Evolutionary conservation across 1,284 basidiomycete genomes (phyloP).

Genomic region (Cryptococcus amylolentus): DNA sequence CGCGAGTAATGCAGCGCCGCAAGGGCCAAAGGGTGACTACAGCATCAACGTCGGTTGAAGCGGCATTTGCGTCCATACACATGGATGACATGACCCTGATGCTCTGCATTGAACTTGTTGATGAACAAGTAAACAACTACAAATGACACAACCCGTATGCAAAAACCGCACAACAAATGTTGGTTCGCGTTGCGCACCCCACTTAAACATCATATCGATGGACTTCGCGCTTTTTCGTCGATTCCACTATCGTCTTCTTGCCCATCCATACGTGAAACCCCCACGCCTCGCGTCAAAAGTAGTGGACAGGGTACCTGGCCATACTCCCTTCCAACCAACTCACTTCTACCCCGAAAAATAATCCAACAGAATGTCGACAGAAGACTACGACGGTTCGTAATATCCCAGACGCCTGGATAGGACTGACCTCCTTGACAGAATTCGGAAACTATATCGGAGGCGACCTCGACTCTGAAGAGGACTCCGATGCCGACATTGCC

Average conservation of each 20-base stretch:
- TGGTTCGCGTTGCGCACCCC: no score
- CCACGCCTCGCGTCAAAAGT: background rate
- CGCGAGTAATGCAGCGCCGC: no score
- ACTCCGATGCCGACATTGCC: constrained; percentile 39
- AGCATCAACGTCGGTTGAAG: no score
- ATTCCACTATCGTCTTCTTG: background rate
- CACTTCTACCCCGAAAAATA: background rate
- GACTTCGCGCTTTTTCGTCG: background rate
- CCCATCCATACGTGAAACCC: background rate
- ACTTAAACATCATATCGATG: background rate
- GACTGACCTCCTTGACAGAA: constrained; percentile 40
- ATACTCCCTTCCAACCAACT: no score
- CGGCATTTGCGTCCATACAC: no score
- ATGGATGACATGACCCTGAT: no score
- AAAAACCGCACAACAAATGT: no score
- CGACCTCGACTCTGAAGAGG: constrained; percentile 85
- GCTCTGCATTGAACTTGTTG: no score
- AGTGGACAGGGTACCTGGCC: no score
- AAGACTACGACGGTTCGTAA: constrained; percentile 49
- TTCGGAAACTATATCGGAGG: constrained; percentile 96
- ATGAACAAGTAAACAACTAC: no score
- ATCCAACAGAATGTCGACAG: constrained; percentile 43
- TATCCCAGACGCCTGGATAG: background rate
- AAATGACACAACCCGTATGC: no score
- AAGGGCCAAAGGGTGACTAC: no score